These are phyloP conservation scores for Aureobasidium sp. DNA, from an alignment of 2,329 filamentous ascomycete genomes.

Conservation along the genomic window DNA sequence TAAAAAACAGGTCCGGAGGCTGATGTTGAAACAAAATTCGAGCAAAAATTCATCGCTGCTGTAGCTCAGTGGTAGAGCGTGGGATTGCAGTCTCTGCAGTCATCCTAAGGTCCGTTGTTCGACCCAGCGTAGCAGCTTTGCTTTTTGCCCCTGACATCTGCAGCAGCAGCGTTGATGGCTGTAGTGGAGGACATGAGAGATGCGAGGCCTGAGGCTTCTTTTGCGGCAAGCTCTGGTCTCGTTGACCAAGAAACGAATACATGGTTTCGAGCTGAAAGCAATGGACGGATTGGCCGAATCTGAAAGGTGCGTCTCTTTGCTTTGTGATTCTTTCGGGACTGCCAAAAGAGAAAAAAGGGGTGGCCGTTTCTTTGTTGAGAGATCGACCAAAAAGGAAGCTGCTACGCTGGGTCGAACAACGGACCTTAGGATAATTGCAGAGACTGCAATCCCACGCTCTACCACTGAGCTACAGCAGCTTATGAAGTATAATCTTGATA, in stretches of 20 bases:
- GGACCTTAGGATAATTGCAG: conserved; percentile 15
- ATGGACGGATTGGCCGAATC: not conserved
- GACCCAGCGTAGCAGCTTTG: conserved; percentile 15
- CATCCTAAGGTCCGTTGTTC: conserved; percentile 17
- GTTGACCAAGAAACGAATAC: not conserved
- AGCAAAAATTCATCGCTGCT: not conserved
- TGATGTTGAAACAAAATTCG: not conserved
- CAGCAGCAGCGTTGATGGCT: not conserved
- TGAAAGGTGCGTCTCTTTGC: not conserved
- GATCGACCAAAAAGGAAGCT: not conserved
- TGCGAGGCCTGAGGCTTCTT: not conserved
- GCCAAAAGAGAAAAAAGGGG: not conserved
- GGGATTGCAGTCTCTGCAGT: conserved; percentile 15
- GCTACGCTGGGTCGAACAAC: conserved; percentile 16
- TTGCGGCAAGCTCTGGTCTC: not conserved
- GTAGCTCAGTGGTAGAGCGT: conserved; percentile 17
- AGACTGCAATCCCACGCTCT: conserved; percentile 15
- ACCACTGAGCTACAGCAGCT: conserved; percentile 16
- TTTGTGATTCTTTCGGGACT: not conserved
- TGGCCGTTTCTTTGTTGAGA: not conserved
- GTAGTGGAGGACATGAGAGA: not conserved
- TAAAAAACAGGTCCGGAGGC: no score
- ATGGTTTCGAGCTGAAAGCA: not conserved
- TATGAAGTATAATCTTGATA: not conserved
- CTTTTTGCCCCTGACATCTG: not conserved